Percentiles rank a stretch among this genome's conserved stretches.
These are phyloP conservation scores for Thozetella sp. DNA, from an alignment of 495 filamentous ascomycete species.

Conservation along the genomic window DNA sequence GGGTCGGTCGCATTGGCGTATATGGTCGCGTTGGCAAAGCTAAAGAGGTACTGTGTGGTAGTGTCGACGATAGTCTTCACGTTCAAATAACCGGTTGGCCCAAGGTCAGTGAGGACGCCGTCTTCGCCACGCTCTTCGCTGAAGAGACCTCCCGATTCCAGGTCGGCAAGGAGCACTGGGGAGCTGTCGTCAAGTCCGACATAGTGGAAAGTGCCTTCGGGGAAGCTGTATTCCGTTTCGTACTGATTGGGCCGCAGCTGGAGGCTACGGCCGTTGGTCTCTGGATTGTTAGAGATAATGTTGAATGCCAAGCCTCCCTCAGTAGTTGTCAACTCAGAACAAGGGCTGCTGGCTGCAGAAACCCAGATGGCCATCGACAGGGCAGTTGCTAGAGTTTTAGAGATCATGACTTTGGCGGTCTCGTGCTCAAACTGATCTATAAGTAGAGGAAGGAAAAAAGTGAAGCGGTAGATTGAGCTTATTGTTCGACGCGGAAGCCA, in stretches of 20 bases:
- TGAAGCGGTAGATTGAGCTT: too few relatives aligned
- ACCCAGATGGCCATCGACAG: not conserved
- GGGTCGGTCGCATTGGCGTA: not conserved
- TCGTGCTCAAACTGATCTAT: too few relatives aligned
- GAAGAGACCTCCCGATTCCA: not conserved
- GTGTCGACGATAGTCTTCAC: not conserved
- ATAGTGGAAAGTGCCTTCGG: not conserved
- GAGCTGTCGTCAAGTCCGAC: not conserved
- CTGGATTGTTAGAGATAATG: not conserved
- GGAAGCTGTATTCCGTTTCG: not conserved
- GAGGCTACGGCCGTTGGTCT: not conserved
- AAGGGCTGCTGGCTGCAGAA: not conserved
- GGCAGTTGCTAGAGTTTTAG: not conserved
- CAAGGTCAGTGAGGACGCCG: not conserved
- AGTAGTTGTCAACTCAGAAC: not conserved
- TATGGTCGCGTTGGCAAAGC: not conserved
- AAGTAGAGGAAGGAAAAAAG: too few relatives aligned
- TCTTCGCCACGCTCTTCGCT: not conserved
- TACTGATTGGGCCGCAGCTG: not conserved
- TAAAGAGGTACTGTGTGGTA: not conserved
- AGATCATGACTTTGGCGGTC: too few relatives aligned
- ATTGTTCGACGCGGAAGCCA: too few relatives aligned
- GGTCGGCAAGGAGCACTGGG: not conserved
- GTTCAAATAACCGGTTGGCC: not conserved
- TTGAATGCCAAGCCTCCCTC: not conserved